Evolutionary conservation across 1,284 basidiomycete genomes (phyloP), one percentile per base, ranked within the genome.

Genomic region (Boletellus sp.): DNA sequence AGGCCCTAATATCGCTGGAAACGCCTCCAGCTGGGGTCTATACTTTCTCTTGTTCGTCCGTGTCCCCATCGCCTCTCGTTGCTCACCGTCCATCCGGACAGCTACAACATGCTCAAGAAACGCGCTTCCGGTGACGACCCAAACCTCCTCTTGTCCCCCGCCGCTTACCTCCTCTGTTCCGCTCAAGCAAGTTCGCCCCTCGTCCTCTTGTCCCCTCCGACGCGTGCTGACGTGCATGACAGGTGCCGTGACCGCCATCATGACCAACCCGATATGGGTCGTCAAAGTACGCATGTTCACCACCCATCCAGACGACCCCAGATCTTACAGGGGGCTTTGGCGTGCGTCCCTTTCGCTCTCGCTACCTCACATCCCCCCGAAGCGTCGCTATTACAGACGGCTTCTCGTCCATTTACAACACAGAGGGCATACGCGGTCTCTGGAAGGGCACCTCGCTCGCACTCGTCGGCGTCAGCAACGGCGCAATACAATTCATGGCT

Each of bases 211-310:
- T 37, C 10, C 3, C 35, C 11, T 48, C 41, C 35, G 12, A 22
- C 47, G 8, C 24, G 44, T 55, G 15, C 55, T 67, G 36, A 64
- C 45, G 37, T 21, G 13, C 19, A n/a, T 16, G 8, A 43, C 66
- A 95, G 93, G 93, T 71, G 91, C 94, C 8, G 85, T 88, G 30
- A 97, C 95, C 3, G 94, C 96, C 0, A 77, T 98, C 56, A 81
- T 97, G 69, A 99, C 97, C 8, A 99, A 99, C 70, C 97, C 97
- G 0, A 86, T 99, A 61, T 99, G 96, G 96, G 92, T 99, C 12
- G 90, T 99, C 55, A 93, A 97, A 74, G 96, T 97, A 8, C 84
- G 96, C 54, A 96, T 99, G 85, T 99, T 98, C 65, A 94, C 94
- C 2, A 91, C 92, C 0, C 75, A 73, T 6, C 69, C 79, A 22